Evolutionary conservation across 73 alveolate genomes (phyloP).

Genomic region (Uronychia binucleata): DNA sequence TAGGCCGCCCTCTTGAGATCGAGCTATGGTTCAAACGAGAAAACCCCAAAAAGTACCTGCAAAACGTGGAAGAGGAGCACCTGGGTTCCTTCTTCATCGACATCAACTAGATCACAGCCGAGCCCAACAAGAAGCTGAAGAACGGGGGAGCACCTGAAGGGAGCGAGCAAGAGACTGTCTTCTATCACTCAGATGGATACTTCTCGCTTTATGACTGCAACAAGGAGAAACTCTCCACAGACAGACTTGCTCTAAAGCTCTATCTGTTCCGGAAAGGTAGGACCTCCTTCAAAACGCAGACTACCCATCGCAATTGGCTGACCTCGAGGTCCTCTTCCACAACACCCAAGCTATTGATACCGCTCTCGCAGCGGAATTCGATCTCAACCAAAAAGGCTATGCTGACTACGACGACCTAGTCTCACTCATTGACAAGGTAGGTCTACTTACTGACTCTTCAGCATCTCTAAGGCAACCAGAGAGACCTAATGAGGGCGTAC

Average conservation of each 20-base stretch:
- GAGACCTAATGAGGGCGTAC: not conserved
- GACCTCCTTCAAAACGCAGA: not conserved
- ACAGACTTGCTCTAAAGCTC: conserved; percentile 46
- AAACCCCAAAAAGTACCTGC: conserved; percentile 4
- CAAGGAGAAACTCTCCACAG: conserved; percentile 20
- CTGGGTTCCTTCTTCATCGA: conserved; percentile 63
- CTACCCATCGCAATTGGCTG: conserved; percentile 18
- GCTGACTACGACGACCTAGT: conserved; percentile 33
- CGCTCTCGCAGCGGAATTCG: conserved; percentile 1
- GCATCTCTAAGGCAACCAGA: no score
- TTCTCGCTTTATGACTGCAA: conserved; percentile 39
- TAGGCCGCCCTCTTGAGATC: conserved; percentile 45
- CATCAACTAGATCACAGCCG: conserved; percentile 16
- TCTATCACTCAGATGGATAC: conserved; percentile 50
- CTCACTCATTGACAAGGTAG: conserved; percentile 1
- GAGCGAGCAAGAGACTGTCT: not conserved
- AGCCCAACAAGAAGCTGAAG: conserved; percentile 29
- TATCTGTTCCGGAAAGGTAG: not conserved
- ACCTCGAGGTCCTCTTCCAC: conserved; percentile 47
- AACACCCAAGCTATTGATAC: conserved; percentile 14
- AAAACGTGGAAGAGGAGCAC: conserved; percentile 30
- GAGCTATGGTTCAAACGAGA: conserved; percentile 54
- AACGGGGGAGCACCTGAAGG: conserved; percentile 9
- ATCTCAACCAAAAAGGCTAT: conserved; percentile 37
- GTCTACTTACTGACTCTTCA: no score